phyloP scores from a whole-genome alignment of 1,139 yeast genomes.

The Lodderomyces parapsilosis region DNA sequence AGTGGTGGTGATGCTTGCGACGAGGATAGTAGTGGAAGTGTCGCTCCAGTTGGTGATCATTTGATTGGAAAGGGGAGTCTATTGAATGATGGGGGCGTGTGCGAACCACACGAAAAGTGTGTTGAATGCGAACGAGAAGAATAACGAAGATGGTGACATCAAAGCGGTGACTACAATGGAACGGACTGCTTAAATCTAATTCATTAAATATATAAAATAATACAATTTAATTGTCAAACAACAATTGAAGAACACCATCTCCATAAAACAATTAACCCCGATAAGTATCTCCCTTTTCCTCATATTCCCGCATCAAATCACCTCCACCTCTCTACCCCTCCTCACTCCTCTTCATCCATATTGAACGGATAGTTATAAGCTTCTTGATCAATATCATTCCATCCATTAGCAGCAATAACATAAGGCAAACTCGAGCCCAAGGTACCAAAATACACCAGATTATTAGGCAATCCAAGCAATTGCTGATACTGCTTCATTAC shows the following conservation, averaged over 20 bases:
- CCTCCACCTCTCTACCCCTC: not conserved
- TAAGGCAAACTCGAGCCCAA: conserved; percentile 44
- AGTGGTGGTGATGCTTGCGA: conserved; percentile 21
- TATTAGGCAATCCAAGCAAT: conserved; percentile 42
- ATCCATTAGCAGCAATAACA: conserved; percentile 37
- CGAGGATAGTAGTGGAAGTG: not conserved
- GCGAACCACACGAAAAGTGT: conserved; percentile 9
- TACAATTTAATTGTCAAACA: too few species aligned
- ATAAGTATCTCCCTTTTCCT: not conserved
- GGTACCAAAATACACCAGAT: conserved; percentile 37
- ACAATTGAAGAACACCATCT: too few species aligned
- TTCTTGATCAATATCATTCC: conserved; percentile 34
- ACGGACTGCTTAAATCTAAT: too few species aligned
- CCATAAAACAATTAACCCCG: too few species aligned
- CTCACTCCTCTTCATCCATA: conserved; percentile 13
- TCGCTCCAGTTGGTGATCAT: conserved; percentile 24
- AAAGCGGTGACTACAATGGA: too few species aligned
- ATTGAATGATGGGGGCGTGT: conserved; percentile 11
- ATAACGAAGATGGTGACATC: too few species aligned
- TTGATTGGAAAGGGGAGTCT: conserved; percentile 17
- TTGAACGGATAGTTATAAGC: conserved; percentile 15
- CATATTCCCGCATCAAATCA: not conserved
- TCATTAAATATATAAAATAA: too few species aligned
- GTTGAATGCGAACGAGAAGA: conserved; percentile 13
- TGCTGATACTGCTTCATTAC: conserved; percentile 45